Conservation (phyloP, 495 filamentous ascomycete species). For the Mycothermus thermophilus region DNA sequence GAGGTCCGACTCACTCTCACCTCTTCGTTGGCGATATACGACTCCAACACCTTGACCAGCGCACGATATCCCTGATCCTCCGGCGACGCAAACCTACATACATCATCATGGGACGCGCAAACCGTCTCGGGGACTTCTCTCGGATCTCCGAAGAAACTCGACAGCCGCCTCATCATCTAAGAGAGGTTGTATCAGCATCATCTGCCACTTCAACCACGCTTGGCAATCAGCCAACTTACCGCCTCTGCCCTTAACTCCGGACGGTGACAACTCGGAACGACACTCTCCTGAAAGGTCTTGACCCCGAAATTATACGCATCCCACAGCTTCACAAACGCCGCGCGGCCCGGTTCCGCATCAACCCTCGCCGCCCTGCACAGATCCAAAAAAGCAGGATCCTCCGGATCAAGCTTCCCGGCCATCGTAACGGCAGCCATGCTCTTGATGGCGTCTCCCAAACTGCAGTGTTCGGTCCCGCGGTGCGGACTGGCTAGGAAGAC, state of each 20-base stretch:
- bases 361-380: slow-evolving; percentile 18
- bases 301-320: slow-evolving; percentile 25
- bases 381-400: slow-evolving; percentile 15
- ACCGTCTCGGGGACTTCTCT: slow-evolving; percentile 22
- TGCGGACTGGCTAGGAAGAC: slow-evolving; percentile 26
- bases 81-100: slow-evolving; percentile 19
- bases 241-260: slow-evolving; percentile 11
- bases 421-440: slow-evolving; percentile 22
- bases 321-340: slow-evolving; percentile 20
- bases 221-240: slow-evolving; percentile 3
- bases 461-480: slow-evolving; percentile 18
- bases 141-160: slow-evolving; percentile 21
- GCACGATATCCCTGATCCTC: slow-evolving; percentile 19
- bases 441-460: slow-evolving; percentile 15
- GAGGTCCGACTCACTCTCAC: slow-evolving; percentile 12
- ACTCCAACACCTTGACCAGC: slow-evolving; percentile 7
- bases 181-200: slow-evolving; percentile 3
- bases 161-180: slow-evolving; percentile 14
- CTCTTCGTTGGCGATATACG: slow-evolving; percentile 12
- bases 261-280: slow-evolving; percentile 9
- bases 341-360: slow-evolving; percentile 12
- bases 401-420: slow-evolving; percentile 7
- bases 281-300: slow-evolving; percentile 26
- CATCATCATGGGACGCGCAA: slow-evolving; percentile 15
- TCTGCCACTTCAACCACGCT: neutral